Conservation (phyloP, 441 rosid species). For the Capsella rubella region DNA sequence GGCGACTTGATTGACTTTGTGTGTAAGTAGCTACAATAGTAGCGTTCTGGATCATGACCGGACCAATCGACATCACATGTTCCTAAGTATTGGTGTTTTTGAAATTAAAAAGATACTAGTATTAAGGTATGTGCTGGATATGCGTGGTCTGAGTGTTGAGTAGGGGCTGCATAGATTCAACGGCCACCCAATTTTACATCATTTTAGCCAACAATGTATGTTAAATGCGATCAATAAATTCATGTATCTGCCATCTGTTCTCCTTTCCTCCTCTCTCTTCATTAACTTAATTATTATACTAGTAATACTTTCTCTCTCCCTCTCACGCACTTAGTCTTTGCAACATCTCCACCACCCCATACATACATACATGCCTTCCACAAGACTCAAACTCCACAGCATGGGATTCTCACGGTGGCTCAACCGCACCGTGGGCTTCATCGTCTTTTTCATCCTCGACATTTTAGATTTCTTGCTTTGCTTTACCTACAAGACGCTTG, state of each 20-base stretch:
- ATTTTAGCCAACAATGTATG: slow-evolving; percentile 41
- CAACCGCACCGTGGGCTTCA: slow-evolving; percentile 67
- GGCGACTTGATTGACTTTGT: slow-evolving; percentile 24
- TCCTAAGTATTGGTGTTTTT: slow-evolving; percentile 30
- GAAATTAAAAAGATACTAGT: not conserved
- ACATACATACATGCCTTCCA: slow-evolving; percentile 31
- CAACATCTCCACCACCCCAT: slow-evolving; percentile 17
- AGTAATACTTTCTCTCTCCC: slow-evolving; percentile 35
- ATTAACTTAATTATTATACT: slow-evolving; percentile 15
- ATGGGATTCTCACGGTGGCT: slow-evolving; percentile 68
- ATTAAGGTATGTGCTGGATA: slow-evolving; percentile 29
- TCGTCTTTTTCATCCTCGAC: slow-evolving; percentile 84
- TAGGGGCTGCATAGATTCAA: slow-evolving; percentile 30
- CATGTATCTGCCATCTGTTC: slow-evolving; percentile 44
- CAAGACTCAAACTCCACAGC: slow-evolving; percentile 53
- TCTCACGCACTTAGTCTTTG: slow-evolving; percentile 46
- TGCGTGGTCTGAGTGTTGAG: slow-evolving; percentile 24
- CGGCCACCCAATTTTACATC: slow-evolving; percentile 46
- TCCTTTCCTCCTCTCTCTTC: slow-evolving; percentile 35
- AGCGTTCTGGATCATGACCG: slow-evolving; percentile 15
- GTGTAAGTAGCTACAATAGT: not conserved
- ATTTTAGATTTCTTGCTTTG: slow-evolving; percentile 78
- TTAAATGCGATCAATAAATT: slow-evolving; percentile 51
- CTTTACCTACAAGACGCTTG: slow-evolving; percentile 66
- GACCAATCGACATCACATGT: slow-evolving; percentile 37